Percentiles rank a stretch among this genome's conserved stretches.
phyloP scores from a whole-genome alignment of 176 grass and related monocot genomes.

The Oryza coarctata region DNA sequence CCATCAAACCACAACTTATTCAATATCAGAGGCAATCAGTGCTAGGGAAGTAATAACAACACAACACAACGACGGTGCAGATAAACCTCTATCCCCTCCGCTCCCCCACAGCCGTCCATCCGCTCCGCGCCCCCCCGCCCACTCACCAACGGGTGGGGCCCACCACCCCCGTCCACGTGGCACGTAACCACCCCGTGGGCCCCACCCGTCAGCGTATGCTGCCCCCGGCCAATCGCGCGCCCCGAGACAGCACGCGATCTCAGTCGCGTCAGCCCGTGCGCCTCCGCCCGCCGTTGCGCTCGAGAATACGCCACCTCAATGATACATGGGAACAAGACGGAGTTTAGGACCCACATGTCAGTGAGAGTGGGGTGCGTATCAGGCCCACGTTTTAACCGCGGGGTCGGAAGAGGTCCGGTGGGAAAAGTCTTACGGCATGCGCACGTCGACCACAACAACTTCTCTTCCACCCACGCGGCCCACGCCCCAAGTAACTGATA shows the following conservation, averaged over 20 bases:
- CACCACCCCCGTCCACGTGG: neutral
- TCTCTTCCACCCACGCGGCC: neutral
- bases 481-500: neutral
- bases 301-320: accelerated
- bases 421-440: neutral
- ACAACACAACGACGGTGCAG: too few species aligned
- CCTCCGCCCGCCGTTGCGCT: too few species aligned
- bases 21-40: too few species aligned
- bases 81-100: too few species aligned
- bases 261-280: neutral
- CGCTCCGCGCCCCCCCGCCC: too few species aligned
- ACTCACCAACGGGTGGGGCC: neutral
- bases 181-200: neutral
- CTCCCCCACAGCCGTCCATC: too few species aligned
- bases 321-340: too few species aligned
- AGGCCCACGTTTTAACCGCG: slow-evolving; percentile 24
- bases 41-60: too few species aligned
- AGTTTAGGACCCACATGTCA: too few species aligned
- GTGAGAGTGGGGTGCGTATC: accelerated
- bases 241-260: slow-evolving; percentile 11
- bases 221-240: neutral
- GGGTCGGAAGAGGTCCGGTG: neutral
- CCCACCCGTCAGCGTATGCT: neutral
- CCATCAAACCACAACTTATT: too few species aligned
- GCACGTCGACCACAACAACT: neutral